Conservation (phyloP, 140 eudicot genomes). For the Eryngium alpinum region DNA sequence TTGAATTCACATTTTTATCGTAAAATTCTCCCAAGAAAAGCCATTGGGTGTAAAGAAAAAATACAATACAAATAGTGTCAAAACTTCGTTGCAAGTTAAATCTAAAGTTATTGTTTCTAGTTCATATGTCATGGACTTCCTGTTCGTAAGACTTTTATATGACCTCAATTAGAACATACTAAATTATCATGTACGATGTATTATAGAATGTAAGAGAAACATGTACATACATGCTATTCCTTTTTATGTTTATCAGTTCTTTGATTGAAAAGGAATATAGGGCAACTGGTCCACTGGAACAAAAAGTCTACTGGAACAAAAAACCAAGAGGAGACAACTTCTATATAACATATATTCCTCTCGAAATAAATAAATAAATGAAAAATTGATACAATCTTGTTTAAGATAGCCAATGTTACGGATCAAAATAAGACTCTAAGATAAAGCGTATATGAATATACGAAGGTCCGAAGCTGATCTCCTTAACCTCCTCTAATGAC, state of each 20-base stretch:
- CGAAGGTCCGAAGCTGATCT: too few species aligned
- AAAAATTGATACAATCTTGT: background rate
- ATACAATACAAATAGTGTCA: too few species aligned
- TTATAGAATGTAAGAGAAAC: background rate
- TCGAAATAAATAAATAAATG: background rate
- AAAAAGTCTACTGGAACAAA: background rate
- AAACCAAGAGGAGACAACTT: background rate
- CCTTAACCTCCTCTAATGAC: too few species aligned
- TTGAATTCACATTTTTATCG: too few species aligned
- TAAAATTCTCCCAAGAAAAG: too few species aligned
- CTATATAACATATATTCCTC: background rate
- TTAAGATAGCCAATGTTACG: background rate
- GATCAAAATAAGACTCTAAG: too few species aligned
- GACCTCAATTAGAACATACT: background rate
- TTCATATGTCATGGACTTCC: constrained; percentile 73
- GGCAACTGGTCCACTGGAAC: background rate
- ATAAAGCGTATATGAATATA: too few species aligned
- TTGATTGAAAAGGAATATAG: background rate
- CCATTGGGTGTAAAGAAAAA: too few species aligned
- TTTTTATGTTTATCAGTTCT: too few species aligned
- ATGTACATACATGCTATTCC: background rate
- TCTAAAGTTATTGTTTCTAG: constrained; percentile 73
- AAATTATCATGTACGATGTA: background rate
- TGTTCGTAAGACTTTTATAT: constrained; percentile 24
- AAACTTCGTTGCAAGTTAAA: too few species aligned